These are phyloP conservation scores for Neurospora terricola DNA, from an alignment of 495 filamentous ascomycete species.

Conservation along the genomic window DNA sequence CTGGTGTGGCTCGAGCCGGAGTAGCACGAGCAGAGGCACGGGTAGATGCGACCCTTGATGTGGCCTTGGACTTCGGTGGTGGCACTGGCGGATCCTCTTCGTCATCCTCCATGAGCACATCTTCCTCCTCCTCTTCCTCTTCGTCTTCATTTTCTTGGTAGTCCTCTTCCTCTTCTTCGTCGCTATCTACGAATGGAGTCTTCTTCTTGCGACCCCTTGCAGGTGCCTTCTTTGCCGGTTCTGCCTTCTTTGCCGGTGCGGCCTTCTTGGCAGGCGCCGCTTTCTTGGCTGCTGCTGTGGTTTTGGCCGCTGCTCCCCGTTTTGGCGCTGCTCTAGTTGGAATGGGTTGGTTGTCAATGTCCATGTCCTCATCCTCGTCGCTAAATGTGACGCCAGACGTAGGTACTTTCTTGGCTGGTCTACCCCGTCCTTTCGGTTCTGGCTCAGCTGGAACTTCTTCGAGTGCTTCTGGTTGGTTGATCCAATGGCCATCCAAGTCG, in stretches of 20 bases:
- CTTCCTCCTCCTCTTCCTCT: conserved; percentile 51
- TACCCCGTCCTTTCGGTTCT: conserved; percentile 28
- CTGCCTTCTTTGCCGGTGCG: conserved; percentile 31
- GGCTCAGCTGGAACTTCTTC: conserved; percentile 33
- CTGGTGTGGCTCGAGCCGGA: conserved; percentile 5
- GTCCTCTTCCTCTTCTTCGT: conserved; percentile 52
- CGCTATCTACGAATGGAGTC: conserved; percentile 46
- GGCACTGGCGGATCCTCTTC: conserved; percentile 38
- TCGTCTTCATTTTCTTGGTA: conserved; percentile 55
- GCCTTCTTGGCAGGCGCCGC: conserved; percentile 31
- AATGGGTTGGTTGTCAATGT: conserved; percentile 22
- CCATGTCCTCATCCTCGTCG: conserved; percentile 29
- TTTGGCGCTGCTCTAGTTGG: conserved; percentile 21
- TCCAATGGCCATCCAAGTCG: conserved; percentile 79
- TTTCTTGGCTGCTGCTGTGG: conserved; percentile 31
- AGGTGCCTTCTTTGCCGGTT: conserved; percentile 26
- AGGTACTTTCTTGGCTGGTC: conserved; percentile 6
- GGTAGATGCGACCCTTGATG: background rate
- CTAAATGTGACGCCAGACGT: conserved; percentile 9
- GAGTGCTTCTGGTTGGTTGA: conserved; percentile 62
- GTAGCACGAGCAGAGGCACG: conserved; percentile 8
- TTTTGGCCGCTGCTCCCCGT: conserved; percentile 26
- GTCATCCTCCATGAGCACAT: conserved; percentile 56
- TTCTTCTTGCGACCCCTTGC: conserved; percentile 37
- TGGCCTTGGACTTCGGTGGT: conserved; percentile 2